Evolutionary conservation across 176 grass and related monocot genomes (phyloP).

Genomic region (Oryza rufipogon): DNA sequence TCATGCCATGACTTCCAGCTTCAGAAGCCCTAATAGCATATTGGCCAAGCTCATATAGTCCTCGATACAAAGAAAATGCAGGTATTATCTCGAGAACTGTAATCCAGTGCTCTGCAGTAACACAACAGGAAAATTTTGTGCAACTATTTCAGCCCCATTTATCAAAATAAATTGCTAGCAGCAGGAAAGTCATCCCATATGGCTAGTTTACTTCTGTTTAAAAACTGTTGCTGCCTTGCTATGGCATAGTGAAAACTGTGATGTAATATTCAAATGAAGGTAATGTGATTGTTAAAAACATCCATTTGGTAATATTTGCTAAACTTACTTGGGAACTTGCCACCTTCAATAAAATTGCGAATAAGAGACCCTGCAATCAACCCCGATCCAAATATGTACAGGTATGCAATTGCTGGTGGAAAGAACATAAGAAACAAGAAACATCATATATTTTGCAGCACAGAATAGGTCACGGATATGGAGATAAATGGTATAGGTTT

Average conservation of each 20-base stretch:
- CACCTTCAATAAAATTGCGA: conserved; percentile 75
- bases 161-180: neutral
- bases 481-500: conserved; percentile 3
- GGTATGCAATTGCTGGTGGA: conserved; percentile 75
- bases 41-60: conserved; percentile 76
- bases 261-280: neutral
- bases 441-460: conserved; percentile 41
- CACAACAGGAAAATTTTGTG: conserved; percentile 7
- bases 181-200: conserved; percentile 6
- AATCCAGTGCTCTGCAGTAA: conserved; percentile 65
- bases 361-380: conserved; percentile 75
- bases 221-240: conserved; percentile 15
- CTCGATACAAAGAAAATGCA: conserved; percentile 86
- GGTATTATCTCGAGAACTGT: conserved; percentile 92
- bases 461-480: neutral
- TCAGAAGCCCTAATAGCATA: conserved; percentile 63
- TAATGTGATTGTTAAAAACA: conserved; percentile 12
- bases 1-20: conserved; percentile 71
- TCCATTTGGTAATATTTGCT: neutral
- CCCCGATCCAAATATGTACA: conserved; percentile 86
- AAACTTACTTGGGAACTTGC: conserved; percentile 83
- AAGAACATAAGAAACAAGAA: conserved; percentile 35
- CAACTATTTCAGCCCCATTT: conserved; percentile 9
- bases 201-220: neutral
- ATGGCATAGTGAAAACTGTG: conserved; percentile 22